These are phyloP conservation scores for Sinapis alba DNA, from an alignment of 441 rosid species.

Conservation along the genomic window DNA sequence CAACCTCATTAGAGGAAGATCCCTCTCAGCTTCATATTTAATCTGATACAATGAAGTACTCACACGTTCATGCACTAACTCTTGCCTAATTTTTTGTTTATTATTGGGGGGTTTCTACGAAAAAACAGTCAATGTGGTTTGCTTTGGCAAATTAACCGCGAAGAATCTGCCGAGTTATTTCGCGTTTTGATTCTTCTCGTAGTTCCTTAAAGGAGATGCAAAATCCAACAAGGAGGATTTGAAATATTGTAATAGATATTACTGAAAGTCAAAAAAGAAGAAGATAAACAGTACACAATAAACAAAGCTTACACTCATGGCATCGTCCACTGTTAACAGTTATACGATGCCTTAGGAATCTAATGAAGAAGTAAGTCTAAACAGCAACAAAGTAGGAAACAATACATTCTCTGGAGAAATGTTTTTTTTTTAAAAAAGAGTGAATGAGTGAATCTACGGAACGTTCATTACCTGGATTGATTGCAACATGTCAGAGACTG, in stretches of 20 bases:
- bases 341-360: constrained; percentile 14
- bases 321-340: constrained; percentile 16
- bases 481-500: constrained; percentile 93
- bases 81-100: too few species aligned
- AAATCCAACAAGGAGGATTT: too few species aligned
- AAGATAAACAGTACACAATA: not conserved
- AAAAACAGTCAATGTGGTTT: too few species aligned
- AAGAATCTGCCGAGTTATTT: too few species aligned
- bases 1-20: too few species aligned
- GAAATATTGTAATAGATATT: not conserved
- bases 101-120: too few species aligned
- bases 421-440: not conserved
- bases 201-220: too few species aligned
- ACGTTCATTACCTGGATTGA: constrained; percentile 95
- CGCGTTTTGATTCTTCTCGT: too few species aligned
- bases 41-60: too few species aligned
- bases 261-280: constrained; percentile 3
- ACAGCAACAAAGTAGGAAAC: constrained; percentile 28
- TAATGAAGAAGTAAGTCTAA: constrained; percentile 21
- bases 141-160: too few species aligned
- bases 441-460: constrained; percentile 49
- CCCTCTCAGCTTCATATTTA: too few species aligned
- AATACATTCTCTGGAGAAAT: constrained; percentile 2
- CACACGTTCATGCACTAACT: too few species aligned
- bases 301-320: constrained; percentile 37